Base-by-base conservation (phyloP, 768 basidiomycete genomes). In the Termitomyces sp. region DNA sequence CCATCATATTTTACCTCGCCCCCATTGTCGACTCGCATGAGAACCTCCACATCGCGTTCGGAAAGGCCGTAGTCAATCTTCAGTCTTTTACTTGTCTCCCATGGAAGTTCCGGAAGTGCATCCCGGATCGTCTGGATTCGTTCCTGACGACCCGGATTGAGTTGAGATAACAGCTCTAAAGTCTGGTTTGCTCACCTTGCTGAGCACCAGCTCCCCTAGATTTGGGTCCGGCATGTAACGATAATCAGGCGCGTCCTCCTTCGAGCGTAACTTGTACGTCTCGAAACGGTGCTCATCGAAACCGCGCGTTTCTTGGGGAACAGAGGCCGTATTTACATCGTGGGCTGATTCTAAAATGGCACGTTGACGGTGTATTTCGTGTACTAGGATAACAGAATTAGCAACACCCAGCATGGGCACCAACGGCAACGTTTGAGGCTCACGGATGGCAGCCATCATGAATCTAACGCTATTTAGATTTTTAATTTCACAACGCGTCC, bases 221-320 rank as follows among this genome's bases (percentile, higher is more conserved):
- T 98, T 98, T 0, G 93, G 87, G 69, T 99, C 97, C 0, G 97
- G 97, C 92, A 99, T 96, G 73, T 98, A 98, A 18, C 91, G 83
- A 69, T 98, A 99, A 69, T 99, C 97, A 1, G 91, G 93, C 0
- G 94, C 88, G 63, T 94, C 90, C 65, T 97, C 97, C 72, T 99
- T 98, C 47, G 84, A 86, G 43, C 97, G 80, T 43, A 98, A 72
- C 33, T 77, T 80, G 72, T 85, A 94, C 0, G 97, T 98, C 68
- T 89, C 81, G 33, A 87, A 87, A 3, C 79, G 84, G 58, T 85
- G 74, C 65, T 94, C 91, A 69, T 98, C 85, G 65, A 94, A 94
- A 2, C 93, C 92, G 24, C 94, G 85, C 6, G 96, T 98, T 70
- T 98, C 94, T 72, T 95, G 94, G 8, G 75, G 66, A 0, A 98